Conservation (phyloP, 345 rosid species). For the Lepidium didymum region DNA sequence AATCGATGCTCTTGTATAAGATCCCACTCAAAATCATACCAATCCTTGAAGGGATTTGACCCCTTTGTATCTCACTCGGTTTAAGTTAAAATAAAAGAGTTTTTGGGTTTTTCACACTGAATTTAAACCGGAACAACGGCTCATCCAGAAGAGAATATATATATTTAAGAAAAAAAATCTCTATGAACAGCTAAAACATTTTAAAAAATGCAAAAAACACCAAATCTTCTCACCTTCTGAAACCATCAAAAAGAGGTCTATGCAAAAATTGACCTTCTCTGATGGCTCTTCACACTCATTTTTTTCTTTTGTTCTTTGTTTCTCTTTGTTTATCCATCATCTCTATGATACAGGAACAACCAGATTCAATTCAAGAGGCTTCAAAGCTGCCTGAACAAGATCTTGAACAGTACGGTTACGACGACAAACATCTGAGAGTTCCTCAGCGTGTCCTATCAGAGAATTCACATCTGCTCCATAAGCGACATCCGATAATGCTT, state of each 20-base stretch:
- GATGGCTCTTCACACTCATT: conserved; percentile 14
- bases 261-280: conserved; percentile 38
- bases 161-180: background rate
- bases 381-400: conserved; percentile 83
- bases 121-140: conserved; percentile 26
- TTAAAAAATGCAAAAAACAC: conserved; percentile 15
- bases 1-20: conserved; percentile 23
- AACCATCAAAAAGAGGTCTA: conserved; percentile 32
- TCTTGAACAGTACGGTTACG: conserved; percentile 91
- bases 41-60: conserved; percentile 9
- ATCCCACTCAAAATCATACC: conserved; percentile 28
- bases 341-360: conserved; percentile 43
- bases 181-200: conserved; percentile 11
- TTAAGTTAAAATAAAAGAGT: conserved; percentile 10
- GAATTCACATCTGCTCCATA: conserved; percentile 61
- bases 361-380: conserved; percentile 70
- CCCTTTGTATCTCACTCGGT: conserved; percentile 25
- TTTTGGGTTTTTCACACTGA: conserved; percentile 1
- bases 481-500: conserved; percentile 68
- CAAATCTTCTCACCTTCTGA: conserved; percentile 17
- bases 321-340: conserved; percentile 13
- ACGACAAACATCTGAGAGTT: conserved; percentile 86
- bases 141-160: background rate
- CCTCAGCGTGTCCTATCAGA: conserved; percentile 63
- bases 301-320: background rate